Conservation (phyloP, 1,139 yeast genomes). For the Kurtzmaniella quercitrusa region DNA sequence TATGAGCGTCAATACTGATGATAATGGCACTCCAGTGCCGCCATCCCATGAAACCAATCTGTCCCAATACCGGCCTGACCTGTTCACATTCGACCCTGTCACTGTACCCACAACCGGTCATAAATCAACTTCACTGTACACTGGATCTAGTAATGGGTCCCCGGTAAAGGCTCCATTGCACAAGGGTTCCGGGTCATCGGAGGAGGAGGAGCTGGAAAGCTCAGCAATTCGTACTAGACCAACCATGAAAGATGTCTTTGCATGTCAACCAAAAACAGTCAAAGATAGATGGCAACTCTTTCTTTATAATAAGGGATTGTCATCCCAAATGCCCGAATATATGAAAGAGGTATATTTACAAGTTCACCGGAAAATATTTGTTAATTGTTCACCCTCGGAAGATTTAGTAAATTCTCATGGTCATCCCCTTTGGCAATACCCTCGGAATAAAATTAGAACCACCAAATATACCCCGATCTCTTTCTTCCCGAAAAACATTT, state of each 20-base stretch:
- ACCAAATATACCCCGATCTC: slow-evolving; percentile 56
- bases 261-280: slow-evolving; percentile 30
- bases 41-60: background rate
- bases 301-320: slow-evolving; percentile 29
- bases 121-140: background rate
- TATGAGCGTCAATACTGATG: background rate
- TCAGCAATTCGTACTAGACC: background rate
- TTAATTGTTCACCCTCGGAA: slow-evolving; percentile 33
- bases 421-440: slow-evolving; percentile 57
- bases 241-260: slow-evolving; percentile 17
- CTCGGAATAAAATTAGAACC: slow-evolving; percentile 56
- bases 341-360: slow-evolving; percentile 31
- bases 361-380: slow-evolving; percentile 36
- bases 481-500: slow-evolving; percentile 51
- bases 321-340: slow-evolving; percentile 27
- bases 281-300: slow-evolving; percentile 23
- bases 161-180: background rate
- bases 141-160: background rate
- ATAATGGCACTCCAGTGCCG: background rate
- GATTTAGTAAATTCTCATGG: slow-evolving; percentile 30
- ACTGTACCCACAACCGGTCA: background rate
- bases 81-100: background rate
- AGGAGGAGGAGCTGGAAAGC: background rate
- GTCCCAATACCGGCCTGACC: background rate
- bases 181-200: background rate